phyloP scores from a whole-genome alignment of 2,329 filamentous ascomycete genomes.

The Colletotrichum higginsianum region DNA sequence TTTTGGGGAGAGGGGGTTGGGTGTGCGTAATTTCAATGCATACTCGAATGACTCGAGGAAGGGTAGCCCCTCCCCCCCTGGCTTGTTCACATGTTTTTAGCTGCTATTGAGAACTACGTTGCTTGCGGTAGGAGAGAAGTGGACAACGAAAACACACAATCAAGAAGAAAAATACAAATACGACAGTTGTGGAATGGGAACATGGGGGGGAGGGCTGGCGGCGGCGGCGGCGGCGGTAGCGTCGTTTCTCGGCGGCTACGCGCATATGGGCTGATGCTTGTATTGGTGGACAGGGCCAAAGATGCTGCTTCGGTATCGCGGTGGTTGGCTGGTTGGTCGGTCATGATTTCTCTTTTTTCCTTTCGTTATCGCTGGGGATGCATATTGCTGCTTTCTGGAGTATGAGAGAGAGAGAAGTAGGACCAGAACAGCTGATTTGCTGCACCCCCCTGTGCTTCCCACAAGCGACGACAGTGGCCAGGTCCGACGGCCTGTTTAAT shows the following conservation, averaged over 20 bases:
- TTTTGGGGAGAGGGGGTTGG: too few relatives aligned
- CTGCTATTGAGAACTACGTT: too few relatives aligned
- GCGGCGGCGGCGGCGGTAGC: background rate
- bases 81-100: too few relatives aligned
- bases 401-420: background rate
- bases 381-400: background rate
- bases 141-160: background rate
- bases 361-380: background rate
- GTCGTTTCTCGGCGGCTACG: constrained; percentile 28
- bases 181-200: background rate
- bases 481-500: background rate
- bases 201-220: background rate
- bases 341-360: too few relatives aligned
- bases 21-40: too few relatives aligned
- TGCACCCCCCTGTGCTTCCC: too few relatives aligned
- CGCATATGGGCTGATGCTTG: constrained; percentile 12
- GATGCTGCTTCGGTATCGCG: background rate
- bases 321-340: background rate
- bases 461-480: background rate
- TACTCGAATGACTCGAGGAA: too few relatives aligned
- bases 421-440: background rate
- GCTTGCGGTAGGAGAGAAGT: too few relatives aligned
- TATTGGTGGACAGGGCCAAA: background rate
- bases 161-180: too few relatives aligned
- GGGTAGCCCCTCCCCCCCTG: too few relatives aligned